phyloP scores from a whole-genome alignment of 2,329 filamentous ascomycete genomes.

The Penicillium sp. region DNA sequence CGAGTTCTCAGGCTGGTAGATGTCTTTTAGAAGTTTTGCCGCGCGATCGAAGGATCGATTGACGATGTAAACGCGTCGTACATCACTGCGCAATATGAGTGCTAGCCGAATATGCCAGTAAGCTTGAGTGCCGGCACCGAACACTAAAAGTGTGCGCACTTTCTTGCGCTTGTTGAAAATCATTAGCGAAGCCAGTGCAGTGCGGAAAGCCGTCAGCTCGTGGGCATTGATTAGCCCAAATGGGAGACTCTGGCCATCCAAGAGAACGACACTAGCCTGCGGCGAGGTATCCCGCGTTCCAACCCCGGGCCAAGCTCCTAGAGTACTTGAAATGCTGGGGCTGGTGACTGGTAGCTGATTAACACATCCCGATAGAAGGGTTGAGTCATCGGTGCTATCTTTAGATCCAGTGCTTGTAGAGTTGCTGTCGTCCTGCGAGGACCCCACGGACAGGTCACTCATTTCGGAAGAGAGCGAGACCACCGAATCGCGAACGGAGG shows the following conservation, averaged over 20 bases:
- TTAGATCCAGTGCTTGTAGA: constrained; percentile 14
- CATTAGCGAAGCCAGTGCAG: constrained; percentile 56
- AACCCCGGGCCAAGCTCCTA: constrained; percentile 33
- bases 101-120: constrained; percentile 91
- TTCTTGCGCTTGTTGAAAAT: constrained; percentile 60
- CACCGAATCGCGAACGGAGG: constrained; percentile 28
- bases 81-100: constrained; percentile 59
- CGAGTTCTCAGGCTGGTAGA: constrained; percentile 49
- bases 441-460: constrained; percentile 32
- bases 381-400: constrained; percentile 26
- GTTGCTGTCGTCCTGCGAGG: constrained; percentile 29
- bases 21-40: constrained; percentile 47
- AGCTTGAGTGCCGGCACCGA: constrained; percentile 83
- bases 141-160: constrained; percentile 73
- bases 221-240: constrained; percentile 62
- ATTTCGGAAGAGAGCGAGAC: constrained; percentile 33
- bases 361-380: constrained; percentile 28
- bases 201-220: constrained; percentile 65
- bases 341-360: constrained; percentile 26
- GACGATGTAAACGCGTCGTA: constrained; percentile 76
- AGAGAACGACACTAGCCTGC: constrained; percentile 55
- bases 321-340: constrained; percentile 24
- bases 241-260: constrained; percentile 54
- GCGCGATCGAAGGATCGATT: constrained; percentile 56
- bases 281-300: constrained; percentile 45